Evolutionary conservation across 441 rosid species (phyloP).

Genomic region (Gossypium schwendimanii): DNA sequence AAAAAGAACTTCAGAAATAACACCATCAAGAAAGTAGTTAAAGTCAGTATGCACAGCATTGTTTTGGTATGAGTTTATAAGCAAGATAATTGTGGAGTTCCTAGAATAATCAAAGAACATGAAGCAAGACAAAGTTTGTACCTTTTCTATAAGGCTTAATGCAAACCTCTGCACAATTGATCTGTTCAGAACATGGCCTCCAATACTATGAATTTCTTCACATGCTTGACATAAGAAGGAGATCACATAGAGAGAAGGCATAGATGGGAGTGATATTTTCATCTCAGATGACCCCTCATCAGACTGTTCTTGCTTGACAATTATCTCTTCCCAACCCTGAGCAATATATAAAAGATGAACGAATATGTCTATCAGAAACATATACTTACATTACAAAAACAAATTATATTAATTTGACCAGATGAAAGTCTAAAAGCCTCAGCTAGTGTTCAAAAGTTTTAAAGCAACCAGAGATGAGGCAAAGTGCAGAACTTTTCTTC

Average conservation of each 20-base stretch:
- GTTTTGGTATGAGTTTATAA: neutral
- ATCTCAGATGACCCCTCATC: conserved; percentile 67
- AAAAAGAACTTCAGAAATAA: neutral
- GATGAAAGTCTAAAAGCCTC: neutral
- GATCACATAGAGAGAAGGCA: conserved; percentile 86
- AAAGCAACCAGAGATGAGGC: neutral
- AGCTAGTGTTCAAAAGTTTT: neutral
- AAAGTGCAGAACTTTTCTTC: conserved; percentile 4
- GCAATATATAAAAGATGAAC: conserved; percentile 25
- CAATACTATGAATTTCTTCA: conserved; percentile 94
- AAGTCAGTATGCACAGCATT: neutral
- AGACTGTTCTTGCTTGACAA: conserved; percentile 74
- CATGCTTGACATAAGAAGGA: conserved; percentile 87
- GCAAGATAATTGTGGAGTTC: neutral
- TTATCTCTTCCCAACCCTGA: conserved; percentile 98
- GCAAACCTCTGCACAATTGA: conserved; percentile 79
- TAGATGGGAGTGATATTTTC: conserved; percentile 85
- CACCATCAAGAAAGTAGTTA: neutral
- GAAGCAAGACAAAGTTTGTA: conserved; percentile 23
- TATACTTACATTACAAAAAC: neutral
- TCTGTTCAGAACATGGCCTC: conserved; percentile 94
- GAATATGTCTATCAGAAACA: conserved; percentile 7
- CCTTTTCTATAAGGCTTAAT: conserved; percentile 70
- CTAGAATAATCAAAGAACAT: neutral
- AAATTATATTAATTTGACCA: neutral